phyloP scores from a whole-genome alignment of 1,284 basidiomycete genomes.

The Apiotrichum brassicae region DNA sequence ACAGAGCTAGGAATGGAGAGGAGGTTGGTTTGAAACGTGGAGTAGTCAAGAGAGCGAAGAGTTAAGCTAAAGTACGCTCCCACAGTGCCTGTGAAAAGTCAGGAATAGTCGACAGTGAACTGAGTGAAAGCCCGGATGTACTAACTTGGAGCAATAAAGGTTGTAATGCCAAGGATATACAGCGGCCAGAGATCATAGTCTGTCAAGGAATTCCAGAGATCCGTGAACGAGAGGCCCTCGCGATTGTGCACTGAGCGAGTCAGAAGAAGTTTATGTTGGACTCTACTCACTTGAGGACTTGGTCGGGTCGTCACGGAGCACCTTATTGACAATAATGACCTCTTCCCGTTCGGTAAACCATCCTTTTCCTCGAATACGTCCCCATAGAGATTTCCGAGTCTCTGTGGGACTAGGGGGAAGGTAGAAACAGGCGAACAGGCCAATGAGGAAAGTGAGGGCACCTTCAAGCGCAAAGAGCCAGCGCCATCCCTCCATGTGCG shows the following conservation, averaged over 20 bases:
- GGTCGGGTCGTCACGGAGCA: conserved; percentile 48
- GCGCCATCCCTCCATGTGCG: conserved; percentile 36
- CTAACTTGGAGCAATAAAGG: conserved; percentile 17
- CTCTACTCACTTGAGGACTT: conserved; percentile 25
- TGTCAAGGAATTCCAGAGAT: conserved; percentile 29
- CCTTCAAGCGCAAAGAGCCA: conserved; percentile 40
- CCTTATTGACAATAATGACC: conserved; percentile 48
- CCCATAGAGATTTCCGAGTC: conserved; percentile 27
- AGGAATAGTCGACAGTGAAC: no score
- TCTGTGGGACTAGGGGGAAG: conserved; percentile 35
- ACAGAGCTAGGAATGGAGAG: conserved; percentile 36
- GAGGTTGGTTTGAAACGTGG: conserved; percentile 44
- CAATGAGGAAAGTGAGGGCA: conserved; percentile 37
- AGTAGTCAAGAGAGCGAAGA: conserved; percentile 29
- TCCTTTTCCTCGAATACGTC: conserved; percentile 26
- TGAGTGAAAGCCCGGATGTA: no score
- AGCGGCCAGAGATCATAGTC: conserved; percentile 48
- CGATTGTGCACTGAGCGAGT: conserved; percentile 46
- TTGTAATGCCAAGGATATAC: conserved; percentile 35
- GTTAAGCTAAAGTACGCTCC: conserved; percentile 30
- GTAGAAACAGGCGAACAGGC: conserved; percentile 35
- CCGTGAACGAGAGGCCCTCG: conserved; percentile 33
- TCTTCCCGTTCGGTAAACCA: conserved; percentile 49
- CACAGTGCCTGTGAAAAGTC: conserved; percentile 17
- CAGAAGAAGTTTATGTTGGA: no score